Base-by-base conservation (phyloP, 2,329 filamentous ascomycete species). In the Ophiostoma quercus region DNA sequence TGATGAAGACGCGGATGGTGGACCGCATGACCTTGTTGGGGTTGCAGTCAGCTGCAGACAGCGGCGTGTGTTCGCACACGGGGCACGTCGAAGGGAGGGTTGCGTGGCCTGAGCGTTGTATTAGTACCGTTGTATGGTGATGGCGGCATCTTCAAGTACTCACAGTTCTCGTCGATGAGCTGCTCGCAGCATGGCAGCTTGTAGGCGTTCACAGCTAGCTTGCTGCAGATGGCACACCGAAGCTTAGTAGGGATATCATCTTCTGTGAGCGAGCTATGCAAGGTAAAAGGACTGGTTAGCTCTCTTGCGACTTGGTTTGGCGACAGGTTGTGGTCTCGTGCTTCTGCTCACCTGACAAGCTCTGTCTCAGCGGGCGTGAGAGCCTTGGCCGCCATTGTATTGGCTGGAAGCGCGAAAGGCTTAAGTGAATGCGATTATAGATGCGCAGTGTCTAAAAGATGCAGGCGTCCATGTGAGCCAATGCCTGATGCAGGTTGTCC, bases 171-270 rank as follows among this genome's bases (percentile, higher is more conserved):
- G 83, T 95, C 98, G 71, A 98, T 96, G 57, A 91, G 90, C 77
- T 96, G 94, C 77, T 97, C 95, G 79, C 95, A 99, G 80, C 95
- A 99, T 1, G 94, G 92, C 37, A 97, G 84, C 73, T 94, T 91
- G 78, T 92, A 96, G 9, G 94, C 92, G 78, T 97, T 96, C 73
- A 96, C 83, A 39, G 93, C 94, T 71, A 98, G 84, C 79, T 92
- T 93, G 81, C 91, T 95, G 81, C 95, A 99, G 75, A 92, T 92
- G 68, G 92, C 92, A 83, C 95, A 99, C 80, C 94, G 91, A 73
- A 99, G 86, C 84, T 97, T 97, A 76, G 94, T 92, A n/a, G 95
- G 95, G 71, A 97, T 93, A 73, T 95, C 92, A 75, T 94, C 92
- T 74, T 90, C 87, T 25, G 87, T 83, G 71, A 97, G 84, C 67